Evolutionary conservation across 225 moss, liverwort and hornwort genomes (phyloP).

Genomic region (Climacium dendroides): DNA sequence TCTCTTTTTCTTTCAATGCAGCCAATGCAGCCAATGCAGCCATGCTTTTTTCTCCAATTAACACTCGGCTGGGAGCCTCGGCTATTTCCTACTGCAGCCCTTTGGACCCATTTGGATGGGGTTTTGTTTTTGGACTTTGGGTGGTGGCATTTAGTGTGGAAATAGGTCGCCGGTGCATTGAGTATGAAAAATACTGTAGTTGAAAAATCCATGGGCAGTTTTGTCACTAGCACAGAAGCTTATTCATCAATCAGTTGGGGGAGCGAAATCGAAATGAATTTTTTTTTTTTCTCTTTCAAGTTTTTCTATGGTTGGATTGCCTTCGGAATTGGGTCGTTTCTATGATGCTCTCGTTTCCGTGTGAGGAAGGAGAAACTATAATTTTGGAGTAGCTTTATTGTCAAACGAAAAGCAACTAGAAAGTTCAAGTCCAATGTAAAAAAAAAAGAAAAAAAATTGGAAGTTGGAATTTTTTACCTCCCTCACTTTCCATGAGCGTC

Average conservation of each 20-base stretch:
- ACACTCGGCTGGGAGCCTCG: not conserved
- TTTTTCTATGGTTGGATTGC: not conserved
- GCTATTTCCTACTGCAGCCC: not conserved
- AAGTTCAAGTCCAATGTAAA: not conserved
- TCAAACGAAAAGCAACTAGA: not conserved
- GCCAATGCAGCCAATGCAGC: not conserved
- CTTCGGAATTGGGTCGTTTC: accelerated
- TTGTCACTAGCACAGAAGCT: not conserved
- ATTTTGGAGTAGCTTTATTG: not conserved
- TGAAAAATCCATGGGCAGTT: not conserved
- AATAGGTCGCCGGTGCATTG: not conserved
- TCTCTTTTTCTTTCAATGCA: not conserved
- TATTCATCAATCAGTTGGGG: not conserved
- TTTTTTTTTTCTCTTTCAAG: too few relatives aligned
- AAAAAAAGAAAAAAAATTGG: too few relatives aligned
- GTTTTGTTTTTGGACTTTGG: not conserved
- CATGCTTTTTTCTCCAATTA: not conserved
- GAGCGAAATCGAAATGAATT: not conserved
- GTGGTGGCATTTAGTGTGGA: not conserved
- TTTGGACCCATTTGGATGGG: not conserved
- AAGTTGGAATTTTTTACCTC: too few relatives aligned
- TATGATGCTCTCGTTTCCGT: too few relatives aligned
- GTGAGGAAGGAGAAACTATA: too few relatives aligned
- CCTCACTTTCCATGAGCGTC: accelerated
- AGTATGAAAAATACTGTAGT: not conserved